These are phyloP conservation scores for Helichrysum umbraculigerum DNA, from an alignment of 129 eudicot species.

Conservation along the genomic window DNA sequence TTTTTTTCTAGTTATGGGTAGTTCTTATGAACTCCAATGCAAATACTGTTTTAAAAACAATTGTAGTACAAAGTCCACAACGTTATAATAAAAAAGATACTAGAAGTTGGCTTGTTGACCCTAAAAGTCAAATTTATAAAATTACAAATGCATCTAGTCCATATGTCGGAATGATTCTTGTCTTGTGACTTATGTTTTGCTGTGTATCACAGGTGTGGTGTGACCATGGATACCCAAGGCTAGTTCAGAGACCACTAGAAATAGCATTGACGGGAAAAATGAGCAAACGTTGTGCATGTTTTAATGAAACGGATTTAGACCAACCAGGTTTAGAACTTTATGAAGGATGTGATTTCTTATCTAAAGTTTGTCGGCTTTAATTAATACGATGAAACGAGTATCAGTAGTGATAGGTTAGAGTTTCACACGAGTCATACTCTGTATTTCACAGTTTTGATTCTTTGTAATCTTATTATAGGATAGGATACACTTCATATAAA, in stretches of 20 bases:
- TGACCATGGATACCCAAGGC: slow-evolving; percentile 85
- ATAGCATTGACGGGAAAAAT: slow-evolving; percentile 91
- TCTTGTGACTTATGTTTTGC: background rate
- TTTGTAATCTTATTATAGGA: background rate
- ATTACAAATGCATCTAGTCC: background rate
- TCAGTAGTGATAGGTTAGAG: background rate
- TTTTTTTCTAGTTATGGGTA: background rate
- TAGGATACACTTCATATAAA: background rate
- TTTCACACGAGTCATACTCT: background rate
- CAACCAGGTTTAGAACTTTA: slow-evolving; percentile 71
- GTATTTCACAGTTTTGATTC: background rate
- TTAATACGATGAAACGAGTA: background rate
- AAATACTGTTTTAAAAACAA: background rate
- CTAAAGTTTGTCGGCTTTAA: slow-evolving; percentile 50
- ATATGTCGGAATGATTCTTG: background rate
- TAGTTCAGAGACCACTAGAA: slow-evolving; percentile 76
- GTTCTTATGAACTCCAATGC: slow-evolving; percentile 11
- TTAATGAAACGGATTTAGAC: slow-evolving; percentile 54
- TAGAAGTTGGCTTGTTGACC: slow-evolving; percentile 1
- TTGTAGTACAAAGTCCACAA: background rate
- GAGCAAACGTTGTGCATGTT: slow-evolving; percentile 97
- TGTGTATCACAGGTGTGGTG: slow-evolving; percentile 83
- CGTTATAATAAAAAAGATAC: background rate
- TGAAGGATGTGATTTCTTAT: slow-evolving; percentile 67
- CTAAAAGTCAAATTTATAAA: background rate